phyloP scores from a whole-genome alignment of 345 rosid genomes.

The Stellera chamaejasme region DNA sequence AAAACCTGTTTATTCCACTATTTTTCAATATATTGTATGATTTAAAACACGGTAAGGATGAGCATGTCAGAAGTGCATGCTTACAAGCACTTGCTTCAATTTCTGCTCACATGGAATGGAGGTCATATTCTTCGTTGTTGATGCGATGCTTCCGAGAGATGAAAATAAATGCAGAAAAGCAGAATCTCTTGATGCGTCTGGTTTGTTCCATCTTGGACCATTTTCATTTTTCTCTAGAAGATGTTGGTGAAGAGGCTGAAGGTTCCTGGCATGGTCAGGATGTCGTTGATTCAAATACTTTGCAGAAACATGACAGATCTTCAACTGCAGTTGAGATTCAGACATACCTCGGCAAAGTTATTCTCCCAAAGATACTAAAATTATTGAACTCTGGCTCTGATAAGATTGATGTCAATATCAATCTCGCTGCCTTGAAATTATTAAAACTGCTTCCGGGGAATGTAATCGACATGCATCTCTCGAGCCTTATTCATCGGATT shows the following conservation, averaged over 20 bases:
- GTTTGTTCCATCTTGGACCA: conserved; percentile 69
- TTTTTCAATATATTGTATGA: conserved; percentile 79
- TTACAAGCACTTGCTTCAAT: conserved; percentile 68
- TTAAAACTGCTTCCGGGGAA: conserved; percentile 83
- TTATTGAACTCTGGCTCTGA: conserved; percentile 53
- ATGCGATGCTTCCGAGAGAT: conserved; percentile 69
- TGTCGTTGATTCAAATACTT: conserved; percentile 11
- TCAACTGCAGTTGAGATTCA: conserved; percentile 31
- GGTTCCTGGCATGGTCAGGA: conserved; percentile 15
- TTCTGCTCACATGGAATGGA: conserved; percentile 71
- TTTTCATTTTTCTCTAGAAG: conserved; percentile 48
- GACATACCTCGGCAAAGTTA: conserved; percentile 44
- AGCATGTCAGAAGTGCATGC: conserved; percentile 63
- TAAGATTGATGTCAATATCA: conserved; percentile 55
- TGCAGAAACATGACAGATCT: conserved; percentile 16
- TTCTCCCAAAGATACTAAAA: conserved; percentile 69
- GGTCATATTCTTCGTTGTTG: conserved; percentile 56
- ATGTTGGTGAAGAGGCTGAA: conserved; percentile 26
- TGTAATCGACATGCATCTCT: conserved; percentile 64
- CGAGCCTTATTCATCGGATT: conserved; percentile 60
- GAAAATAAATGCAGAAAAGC: conserved; percentile 46
- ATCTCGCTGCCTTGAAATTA: conserved; percentile 69
- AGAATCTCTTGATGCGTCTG: conserved; percentile 55
- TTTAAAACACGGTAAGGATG: conserved; percentile 59
- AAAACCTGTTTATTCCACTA: conserved; percentile 66